Base-by-base conservation (phyloP, 2,329 filamentous ascomycete genomes). In the Biscogniauxia mediterranea region DNA sequence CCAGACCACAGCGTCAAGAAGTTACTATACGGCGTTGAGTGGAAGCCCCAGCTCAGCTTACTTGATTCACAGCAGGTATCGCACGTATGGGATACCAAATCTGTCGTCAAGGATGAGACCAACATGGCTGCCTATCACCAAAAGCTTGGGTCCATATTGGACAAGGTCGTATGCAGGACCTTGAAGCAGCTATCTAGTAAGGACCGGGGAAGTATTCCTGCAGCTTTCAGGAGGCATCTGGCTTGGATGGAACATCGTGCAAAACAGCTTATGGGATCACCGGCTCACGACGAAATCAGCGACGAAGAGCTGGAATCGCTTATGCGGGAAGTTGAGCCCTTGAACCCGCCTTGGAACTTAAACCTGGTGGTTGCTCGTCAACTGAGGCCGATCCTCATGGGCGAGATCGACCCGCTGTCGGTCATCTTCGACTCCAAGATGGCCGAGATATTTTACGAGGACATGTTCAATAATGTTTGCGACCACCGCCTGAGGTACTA, bases 11-110 rank as follows among this genome's bases (percentile, higher is more conserved):
- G 52, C 23, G 51, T 52, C 19, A 67, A 69, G 57, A 75, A 73
- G 52, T 59, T 78, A 51, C 60, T 78, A 9, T 69, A 78, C 54
- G 69, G 63, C 6, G 61, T 77, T 32, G 71, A 75, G 25, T 78
- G 76, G 76, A 75, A 75, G 61, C 76, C 76, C 0, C 74, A 78
- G 56, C 64, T 78, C 20, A 75, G 74, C 65, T 51, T 77, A n/a
- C 66, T 78, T 15, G 61, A 65, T 17, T 64, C 66, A 9, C 25
- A 70, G 50, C 69, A 76, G 59, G 64, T 78, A 8, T 56, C 52
- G 5, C 50, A 53, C 1, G 55, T 61, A 1, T 76, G 72, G 55
- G 52, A 64, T 13, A 66, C 64, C 6, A 54, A 70, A 32, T 57
- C 50, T 0, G 65, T 66, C 26, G 46, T 61, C 2, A 65, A 68